A percentile compares a stretch with the other conserved stretches of the same genome.
Conservation (phyloP, 2,329 filamentous ascomycete species). For the Ceratocystis albifundus region DNA sequence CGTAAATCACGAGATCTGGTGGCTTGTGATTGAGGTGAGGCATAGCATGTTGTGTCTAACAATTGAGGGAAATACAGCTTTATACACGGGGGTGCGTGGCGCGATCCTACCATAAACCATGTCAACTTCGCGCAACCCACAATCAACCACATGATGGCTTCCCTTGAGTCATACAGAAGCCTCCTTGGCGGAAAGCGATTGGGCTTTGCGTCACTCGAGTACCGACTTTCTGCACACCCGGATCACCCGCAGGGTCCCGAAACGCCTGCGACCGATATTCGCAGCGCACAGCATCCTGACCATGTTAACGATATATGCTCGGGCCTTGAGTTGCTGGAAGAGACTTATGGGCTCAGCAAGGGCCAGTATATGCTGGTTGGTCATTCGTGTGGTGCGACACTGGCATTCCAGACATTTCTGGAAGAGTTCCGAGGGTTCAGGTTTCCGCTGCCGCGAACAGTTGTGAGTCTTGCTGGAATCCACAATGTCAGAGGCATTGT, state of each 20-base stretch:
- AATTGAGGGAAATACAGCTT: conserved; percentile 18
- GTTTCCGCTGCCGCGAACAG: conserved; percentile 26
- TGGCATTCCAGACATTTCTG: conserved; percentile 37
- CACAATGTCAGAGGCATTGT: conserved; percentile 35
- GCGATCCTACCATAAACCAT: conserved; percentile 25
- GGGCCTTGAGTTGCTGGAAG: conserved; percentile 40
- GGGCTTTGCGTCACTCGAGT: conserved; percentile 39
- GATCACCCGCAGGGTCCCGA: conserved; percentile 32
- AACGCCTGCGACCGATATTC: conserved; percentile 26
- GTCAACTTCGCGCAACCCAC: conserved; percentile 21
- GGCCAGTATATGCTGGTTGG: conserved; percentile 45
- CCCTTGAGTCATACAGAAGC: conserved; percentile 1
- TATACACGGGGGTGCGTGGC: conserved; percentile 28
- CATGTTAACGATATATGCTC: conserved; percentile 47
- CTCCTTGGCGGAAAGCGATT: not conserved
- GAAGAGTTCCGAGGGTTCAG: conserved; percentile 25
- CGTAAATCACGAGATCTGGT: too few species aligned
- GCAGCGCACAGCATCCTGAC: conserved; percentile 45
- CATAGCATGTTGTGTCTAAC: not conserved
- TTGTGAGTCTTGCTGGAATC: conserved; percentile 42
- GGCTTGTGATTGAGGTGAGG: not conserved
- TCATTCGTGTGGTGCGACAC: conserved; percentile 50
- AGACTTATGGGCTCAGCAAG: conserved; percentile 36
- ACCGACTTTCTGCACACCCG: conserved; percentile 46
- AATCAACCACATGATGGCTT: not conserved